Evolutionary conservation across 768 basidiomycete species (phyloP).

Genomic region (Termitomyces sp.): DNA sequence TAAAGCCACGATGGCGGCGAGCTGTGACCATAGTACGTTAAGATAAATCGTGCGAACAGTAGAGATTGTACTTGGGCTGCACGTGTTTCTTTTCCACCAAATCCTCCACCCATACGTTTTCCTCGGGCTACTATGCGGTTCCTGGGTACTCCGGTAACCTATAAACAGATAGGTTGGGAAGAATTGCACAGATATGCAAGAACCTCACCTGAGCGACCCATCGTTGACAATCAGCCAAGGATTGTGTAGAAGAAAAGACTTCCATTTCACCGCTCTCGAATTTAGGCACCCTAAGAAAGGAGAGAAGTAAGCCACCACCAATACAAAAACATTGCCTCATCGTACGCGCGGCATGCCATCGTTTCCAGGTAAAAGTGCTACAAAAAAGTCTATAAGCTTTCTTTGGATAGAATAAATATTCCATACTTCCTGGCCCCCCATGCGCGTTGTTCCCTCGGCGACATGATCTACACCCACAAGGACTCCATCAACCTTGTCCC

Average conservation of each 20-base stretch:
- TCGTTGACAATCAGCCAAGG: slow-evolving; percentile 8
- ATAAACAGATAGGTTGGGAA: background rate
- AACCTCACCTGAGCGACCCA: slow-evolving; percentile 11
- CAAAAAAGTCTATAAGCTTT: background rate
- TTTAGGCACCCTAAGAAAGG: slow-evolving; percentile 6
- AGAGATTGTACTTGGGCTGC: slow-evolving; percentile 1
- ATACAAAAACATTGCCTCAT: background rate
- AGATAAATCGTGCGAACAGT: background rate
- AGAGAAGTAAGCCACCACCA: background rate
- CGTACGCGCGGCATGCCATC: slow-evolving; percentile 13
- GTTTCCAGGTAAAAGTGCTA: slow-evolving; percentile 15
- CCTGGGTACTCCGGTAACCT: slow-evolving; percentile 13
- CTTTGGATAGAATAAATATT: background rate
- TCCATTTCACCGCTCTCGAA: slow-evolving; percentile 14
- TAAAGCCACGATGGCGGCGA: slow-evolving; percentile 9
- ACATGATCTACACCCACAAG: slow-evolving; percentile 1
- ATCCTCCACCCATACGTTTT: slow-evolving; percentile 13
- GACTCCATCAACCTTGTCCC: slow-evolving; percentile 5
- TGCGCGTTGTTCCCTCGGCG: slow-evolving; percentile 9
- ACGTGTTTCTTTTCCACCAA: slow-evolving; percentile 13
- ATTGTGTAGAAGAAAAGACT: slow-evolving; percentile 12
- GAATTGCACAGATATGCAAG: background rate
- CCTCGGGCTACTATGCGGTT: slow-evolving; percentile 9
- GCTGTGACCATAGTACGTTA: slow-evolving; percentile 1
- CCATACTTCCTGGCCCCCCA: slow-evolving; percentile 12